Percentiles rank a stretch among this genome's conserved stretches.
Evolutionary conservation across 2,329 filamentous ascomycete genomes (phyloP).

Genomic region (Diplocarpon mali): DNA sequence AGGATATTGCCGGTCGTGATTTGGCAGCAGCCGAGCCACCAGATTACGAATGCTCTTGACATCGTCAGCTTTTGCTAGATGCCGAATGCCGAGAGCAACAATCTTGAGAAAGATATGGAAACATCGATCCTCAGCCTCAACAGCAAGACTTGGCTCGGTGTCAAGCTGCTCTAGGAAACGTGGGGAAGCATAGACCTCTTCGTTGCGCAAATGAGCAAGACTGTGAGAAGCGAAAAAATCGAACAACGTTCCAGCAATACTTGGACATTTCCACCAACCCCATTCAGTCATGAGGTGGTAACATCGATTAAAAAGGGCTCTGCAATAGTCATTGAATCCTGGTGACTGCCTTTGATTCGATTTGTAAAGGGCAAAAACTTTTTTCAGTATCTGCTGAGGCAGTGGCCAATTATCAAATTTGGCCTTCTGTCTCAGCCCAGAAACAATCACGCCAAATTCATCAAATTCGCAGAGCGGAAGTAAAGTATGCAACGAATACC

Average conservation of each 20-base stretch:
- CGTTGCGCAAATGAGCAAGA: constrained; percentile 51
- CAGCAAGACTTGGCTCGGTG: constrained; percentile 32
- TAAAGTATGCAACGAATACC: constrained; percentile 48
- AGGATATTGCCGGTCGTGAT: constrained; percentile 52
- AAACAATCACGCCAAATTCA: constrained; percentile 37
- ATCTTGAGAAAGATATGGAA: constrained; percentile 60
- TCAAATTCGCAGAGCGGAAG: constrained; percentile 52
- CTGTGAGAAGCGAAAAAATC: constrained; percentile 57
- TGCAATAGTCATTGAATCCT: constrained; percentile 56
- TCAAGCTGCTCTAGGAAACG: constrained; percentile 47
- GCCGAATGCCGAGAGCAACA: constrained; percentile 44
- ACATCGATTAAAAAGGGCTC: constrained; percentile 47
- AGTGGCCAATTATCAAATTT: constrained; percentile 49
- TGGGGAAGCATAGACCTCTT: constrained; percentile 50
- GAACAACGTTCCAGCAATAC: constrained; percentile 49
- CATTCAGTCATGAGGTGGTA: constrained; percentile 53
- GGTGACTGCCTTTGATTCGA: constrained; percentile 42
- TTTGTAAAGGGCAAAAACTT: constrained; percentile 47
- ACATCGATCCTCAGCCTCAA: constrained; percentile 46
- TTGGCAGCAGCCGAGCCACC: constrained; percentile 50
- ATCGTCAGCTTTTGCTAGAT: constrained; percentile 36
- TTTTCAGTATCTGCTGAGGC: constrained; percentile 44
- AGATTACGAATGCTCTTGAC: constrained; percentile 50
- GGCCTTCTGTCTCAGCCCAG: constrained; percentile 29
- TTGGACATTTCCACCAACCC: constrained; percentile 49